phyloP scores from a whole-genome alignment of 2,329 filamentous ascomycete species.

The Fusarium xylarioides region DNA sequence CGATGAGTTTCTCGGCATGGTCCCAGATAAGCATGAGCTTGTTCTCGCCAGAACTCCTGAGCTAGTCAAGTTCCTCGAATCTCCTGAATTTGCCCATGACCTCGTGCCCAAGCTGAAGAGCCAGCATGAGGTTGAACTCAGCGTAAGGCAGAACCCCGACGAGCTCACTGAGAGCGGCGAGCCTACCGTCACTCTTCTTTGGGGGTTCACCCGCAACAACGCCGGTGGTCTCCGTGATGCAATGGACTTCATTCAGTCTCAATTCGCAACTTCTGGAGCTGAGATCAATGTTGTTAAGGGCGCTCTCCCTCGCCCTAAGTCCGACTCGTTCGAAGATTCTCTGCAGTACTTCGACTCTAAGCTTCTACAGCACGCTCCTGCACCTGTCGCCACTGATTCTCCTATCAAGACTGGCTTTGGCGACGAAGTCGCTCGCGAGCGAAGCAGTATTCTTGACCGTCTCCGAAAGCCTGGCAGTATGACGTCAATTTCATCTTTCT shows the following conservation, averaged over 20 bases:
- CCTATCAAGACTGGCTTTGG: slow-evolving; percentile 86
- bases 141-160: slow-evolving; percentile 72
- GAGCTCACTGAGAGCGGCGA: slow-evolving; percentile 66
- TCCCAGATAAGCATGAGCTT: slow-evolving; percentile 94
- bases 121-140: slow-evolving; percentile 91
- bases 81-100: slow-evolving; percentile 81
- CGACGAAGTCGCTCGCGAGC: slow-evolving; percentile 81
- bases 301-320: slow-evolving; percentile 96
- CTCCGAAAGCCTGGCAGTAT: slow-evolving; percentile 95
- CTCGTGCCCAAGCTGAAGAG: slow-evolving; percentile 84
- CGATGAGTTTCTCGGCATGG: slow-evolving; percentile 96
- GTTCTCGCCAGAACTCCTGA: slow-evolving; percentile 80
- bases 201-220: slow-evolving; percentile 95
- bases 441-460: slow-evolving; percentile 86
- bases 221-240: slow-evolving; percentile 94
- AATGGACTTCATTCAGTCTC: slow-evolving; percentile 89
- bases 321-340: slow-evolving; percentile 97
- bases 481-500: slow-evolving; percentile 93
- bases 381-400: slow-evolving; percentile 82
- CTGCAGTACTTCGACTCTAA: slow-evolving; percentile 97
- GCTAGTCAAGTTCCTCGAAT: slow-evolving; percentile 83
- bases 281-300: slow-evolving; percentile 89
- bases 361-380: slow-evolving; percentile 89
- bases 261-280: slow-evolving; percentile 88
- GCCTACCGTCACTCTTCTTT: slow-evolving; percentile 71